phyloP scores from a whole-genome alignment of 441 rosid species.

The Pelargonium citronellum region DNA sequence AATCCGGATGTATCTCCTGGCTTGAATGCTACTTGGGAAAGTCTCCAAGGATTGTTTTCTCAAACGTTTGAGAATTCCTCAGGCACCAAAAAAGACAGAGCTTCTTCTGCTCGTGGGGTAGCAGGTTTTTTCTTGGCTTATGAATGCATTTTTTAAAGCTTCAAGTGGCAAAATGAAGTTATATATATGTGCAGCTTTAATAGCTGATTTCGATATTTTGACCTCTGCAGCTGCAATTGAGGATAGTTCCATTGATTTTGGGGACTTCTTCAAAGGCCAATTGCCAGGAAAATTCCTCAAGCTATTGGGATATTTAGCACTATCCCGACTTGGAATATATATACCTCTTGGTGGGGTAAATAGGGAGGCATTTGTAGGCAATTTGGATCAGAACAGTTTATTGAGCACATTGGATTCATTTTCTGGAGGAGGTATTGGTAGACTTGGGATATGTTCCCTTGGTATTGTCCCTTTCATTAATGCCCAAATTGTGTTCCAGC shows the following conservation, averaged over 20 bases:
- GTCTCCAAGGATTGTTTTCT: constrained; percentile 43
- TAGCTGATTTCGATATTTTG: constrained; percentile 27
- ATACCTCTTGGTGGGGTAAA: constrained; percentile 94
- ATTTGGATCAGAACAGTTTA: constrained; percentile 84
- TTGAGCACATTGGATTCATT: constrained; percentile 91
- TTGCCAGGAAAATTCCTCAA: constrained; percentile 86
- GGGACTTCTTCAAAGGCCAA: constrained; percentile 93
- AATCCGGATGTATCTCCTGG: constrained; percentile 43
- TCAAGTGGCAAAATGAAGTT: background rate
- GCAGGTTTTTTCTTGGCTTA: constrained; percentile 51
- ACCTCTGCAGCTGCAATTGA: constrained; percentile 83
- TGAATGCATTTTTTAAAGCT: constrained; percentile 8
- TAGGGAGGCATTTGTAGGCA: constrained; percentile 81
- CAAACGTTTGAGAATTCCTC: constrained; percentile 57
- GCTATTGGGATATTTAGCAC: constrained; percentile 73
- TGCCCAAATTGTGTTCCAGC: constrained; percentile 95
- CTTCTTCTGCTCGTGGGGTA: constrained; percentile 65
- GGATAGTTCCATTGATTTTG: constrained; percentile 94
- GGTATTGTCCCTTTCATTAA: constrained; percentile 98
- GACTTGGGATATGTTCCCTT: constrained; percentile 92
- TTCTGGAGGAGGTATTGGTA: constrained; percentile 96
- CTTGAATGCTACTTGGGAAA: constrained; percentile 51
- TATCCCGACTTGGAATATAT: constrained; percentile 89
- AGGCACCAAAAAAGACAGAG: constrained; percentile 51
- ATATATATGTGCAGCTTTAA: constrained; percentile 13